Percentiles rank a stretch among this genome's conserved stretches.
These are phyloP conservation scores for Podospora pseudocomata DNA, from an alignment of 495 filamentous ascomycete species.

Conservation along the genomic window DNA sequence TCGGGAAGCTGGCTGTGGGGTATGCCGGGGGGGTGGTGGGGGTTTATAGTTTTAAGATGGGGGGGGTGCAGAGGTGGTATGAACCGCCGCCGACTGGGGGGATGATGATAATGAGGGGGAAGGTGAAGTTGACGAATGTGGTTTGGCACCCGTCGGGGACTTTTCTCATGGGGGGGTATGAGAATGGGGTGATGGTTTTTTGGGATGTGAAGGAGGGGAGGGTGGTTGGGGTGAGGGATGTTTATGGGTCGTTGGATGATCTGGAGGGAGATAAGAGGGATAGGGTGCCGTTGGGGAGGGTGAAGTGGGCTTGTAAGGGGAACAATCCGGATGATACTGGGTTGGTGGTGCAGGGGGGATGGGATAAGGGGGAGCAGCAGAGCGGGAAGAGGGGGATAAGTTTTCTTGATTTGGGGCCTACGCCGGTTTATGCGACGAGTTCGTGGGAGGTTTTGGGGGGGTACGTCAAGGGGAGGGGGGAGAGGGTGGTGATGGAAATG, in stretches of 20 bases:
- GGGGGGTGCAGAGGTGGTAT: conserved; percentile 69
- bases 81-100: conserved; percentile 31
- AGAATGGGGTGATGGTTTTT: conserved; percentile 83
- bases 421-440: conserved; percentile 85
- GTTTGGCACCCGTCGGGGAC: conserved; percentile 95
- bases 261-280: conserved; percentile 35
- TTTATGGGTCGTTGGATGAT: conserved; percentile 65
- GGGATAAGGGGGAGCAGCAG: conserved; percentile 54
- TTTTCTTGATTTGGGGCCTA: conserved; percentile 82
- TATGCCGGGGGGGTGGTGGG: conserved; percentile 77
- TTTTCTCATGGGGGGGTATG: conserved; percentile 81
- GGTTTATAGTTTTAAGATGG: conserved; percentile 89
- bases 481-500: conserved; percentile 64
- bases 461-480: conserved; percentile 70
- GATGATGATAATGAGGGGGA: conserved; percentile 43
- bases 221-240: conserved; percentile 74
- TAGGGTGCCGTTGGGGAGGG: conserved; percentile 62
- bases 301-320: conserved; percentile 87
- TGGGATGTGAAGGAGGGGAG: conserved; percentile 95
- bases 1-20: conserved; percentile 84
- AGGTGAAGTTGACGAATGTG: conserved; percentile 67
- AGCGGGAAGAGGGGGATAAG: conserved; percentile 66
- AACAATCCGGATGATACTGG: conserved; percentile 85
- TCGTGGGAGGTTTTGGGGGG: conserved; percentile 76
- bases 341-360: conserved; percentile 80